phyloP scores from a whole-genome alignment of 257 asterid species.

The Nicotiana knightiana region DNA sequence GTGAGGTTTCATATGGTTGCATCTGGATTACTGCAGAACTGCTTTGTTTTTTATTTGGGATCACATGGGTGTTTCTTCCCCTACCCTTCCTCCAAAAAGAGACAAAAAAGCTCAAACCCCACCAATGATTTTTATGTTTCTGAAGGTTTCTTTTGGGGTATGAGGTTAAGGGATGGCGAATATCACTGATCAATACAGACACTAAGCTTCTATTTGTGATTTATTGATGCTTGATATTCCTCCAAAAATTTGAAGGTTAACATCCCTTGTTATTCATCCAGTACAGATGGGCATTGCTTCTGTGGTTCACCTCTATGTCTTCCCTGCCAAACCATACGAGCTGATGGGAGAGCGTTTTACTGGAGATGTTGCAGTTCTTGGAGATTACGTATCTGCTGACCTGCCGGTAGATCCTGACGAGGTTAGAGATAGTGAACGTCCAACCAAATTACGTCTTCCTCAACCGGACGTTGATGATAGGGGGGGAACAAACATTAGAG shows the following conservation, averaged over 20 bases:
- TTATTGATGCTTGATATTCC: background rate
- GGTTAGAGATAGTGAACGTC: slow-evolving; percentile 96
- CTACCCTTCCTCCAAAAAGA: background rate
- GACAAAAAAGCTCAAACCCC: background rate
- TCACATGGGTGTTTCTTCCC: background rate
- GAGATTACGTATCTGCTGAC: slow-evolving; percentile 93
- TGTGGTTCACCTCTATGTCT: slow-evolving; percentile 81
- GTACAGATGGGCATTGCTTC: slow-evolving; percentile 99
- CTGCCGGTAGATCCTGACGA: slow-evolving; percentile 92
- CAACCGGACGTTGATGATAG: slow-evolving; percentile 54
- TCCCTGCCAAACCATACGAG: slow-evolving; percentile 96
- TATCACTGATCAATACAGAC: background rate
- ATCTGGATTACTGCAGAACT: background rate
- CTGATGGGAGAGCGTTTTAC: slow-evolving; percentile 75
- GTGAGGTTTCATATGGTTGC: background rate
- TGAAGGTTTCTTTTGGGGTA: background rate
- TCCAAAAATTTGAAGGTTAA: slow-evolving; percentile 25
- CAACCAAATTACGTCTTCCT: slow-evolving; percentile 78
- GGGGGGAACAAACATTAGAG: slow-evolving; percentile 77
- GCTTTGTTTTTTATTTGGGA: background rate
- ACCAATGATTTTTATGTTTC: background rate
- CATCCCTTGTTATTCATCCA: slow-evolving; percentile 58
- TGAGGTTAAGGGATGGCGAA: background rate
- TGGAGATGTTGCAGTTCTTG: slow-evolving; percentile 86
- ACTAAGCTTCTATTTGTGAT: background rate